Evolutionary conservation across 169 alveolate genomes (phyloP).

Genomic region (Babesia sp.): DNA sequence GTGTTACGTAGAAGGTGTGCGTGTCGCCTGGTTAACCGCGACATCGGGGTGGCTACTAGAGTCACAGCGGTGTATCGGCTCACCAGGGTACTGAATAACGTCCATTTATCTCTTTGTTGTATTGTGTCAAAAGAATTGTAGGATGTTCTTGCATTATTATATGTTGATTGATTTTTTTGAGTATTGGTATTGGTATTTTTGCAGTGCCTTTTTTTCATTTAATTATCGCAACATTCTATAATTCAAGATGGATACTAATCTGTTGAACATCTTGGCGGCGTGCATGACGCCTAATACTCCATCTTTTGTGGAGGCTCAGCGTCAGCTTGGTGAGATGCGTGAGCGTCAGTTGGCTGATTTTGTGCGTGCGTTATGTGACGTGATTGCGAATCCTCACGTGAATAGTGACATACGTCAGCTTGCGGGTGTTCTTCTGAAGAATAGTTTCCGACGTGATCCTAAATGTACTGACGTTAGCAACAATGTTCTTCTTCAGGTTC

Average conservation of each 20-base stretch:
- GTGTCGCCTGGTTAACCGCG: not conserved
- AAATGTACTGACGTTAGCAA: conserved; percentile 77
- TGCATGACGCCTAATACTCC: conserved; percentile 72
- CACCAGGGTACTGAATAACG: too few relatives aligned
- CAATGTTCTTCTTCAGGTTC: conserved; percentile 72
- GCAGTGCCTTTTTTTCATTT: too few relatives aligned
- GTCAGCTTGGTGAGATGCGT: conserved; percentile 65
- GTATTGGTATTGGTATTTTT: too few relatives aligned
- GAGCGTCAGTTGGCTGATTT: conserved; percentile 74
- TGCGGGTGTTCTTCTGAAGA: conserved; percentile 83
- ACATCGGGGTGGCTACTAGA: not conserved
- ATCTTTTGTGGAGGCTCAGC: conserved; percentile 74
- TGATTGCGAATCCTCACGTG: conserved; percentile 71
- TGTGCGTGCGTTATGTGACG: conserved; percentile 73
- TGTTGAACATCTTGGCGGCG: conserved; percentile 67
- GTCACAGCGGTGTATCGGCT: too few relatives aligned
- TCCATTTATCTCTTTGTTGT: too few relatives aligned
- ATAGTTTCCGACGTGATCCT: conserved; percentile 77
- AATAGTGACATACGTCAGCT: conserved; percentile 77
- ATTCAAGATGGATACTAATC: conserved; percentile 60
- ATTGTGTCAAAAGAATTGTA: too few relatives aligned
- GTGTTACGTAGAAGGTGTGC: not conserved
- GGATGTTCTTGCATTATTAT: too few relatives aligned
- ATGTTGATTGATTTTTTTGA: too few relatives aligned
- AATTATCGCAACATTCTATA: not conserved